A percentile compares a stretch with the other conserved stretches of the same genome.
These are phyloP conservation scores for Ophiocordyceps sinensis DNA, from an alignment of 2,329 filamentous ascomycete species.

Conservation along the genomic window DNA sequence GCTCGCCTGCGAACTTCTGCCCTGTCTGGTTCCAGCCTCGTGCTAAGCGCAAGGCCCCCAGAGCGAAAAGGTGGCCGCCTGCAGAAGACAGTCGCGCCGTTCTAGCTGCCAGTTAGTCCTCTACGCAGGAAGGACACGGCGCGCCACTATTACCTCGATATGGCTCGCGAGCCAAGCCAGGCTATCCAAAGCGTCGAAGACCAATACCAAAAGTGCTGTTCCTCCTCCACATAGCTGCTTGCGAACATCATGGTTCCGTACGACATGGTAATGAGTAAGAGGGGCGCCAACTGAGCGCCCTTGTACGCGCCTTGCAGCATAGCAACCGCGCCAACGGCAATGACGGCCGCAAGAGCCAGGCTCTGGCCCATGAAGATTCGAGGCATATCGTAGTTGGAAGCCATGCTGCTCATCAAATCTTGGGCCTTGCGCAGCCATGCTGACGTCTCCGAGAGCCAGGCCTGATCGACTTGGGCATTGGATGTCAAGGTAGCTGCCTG, in stretches of 20 bases:
- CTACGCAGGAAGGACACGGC: neutral
- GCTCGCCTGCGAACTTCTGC: slow-evolving; percentile 84
- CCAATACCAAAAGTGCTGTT: slow-evolving; percentile 99
- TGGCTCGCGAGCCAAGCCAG: slow-evolving; percentile 33
- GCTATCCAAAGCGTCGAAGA: slow-evolving; percentile 54
- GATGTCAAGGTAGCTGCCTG: slow-evolving; percentile 10
- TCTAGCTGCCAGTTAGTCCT: slow-evolving; percentile 8
- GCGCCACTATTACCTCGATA: slow-evolving; percentile 19
- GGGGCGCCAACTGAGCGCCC: slow-evolving; percentile 18
- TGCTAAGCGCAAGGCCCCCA: slow-evolving; percentile 50
- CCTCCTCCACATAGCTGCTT: slow-evolving; percentile 94
- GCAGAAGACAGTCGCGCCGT: slow-evolving; percentile 12
- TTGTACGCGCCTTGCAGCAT: slow-evolving; percentile 4
- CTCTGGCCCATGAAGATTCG: slow-evolving; percentile 37
- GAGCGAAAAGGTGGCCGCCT: slow-evolving; percentile 27
- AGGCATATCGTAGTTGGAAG: slow-evolving; percentile 76
- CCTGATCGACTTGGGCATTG: slow-evolving; percentile 15
- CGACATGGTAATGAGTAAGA: slow-evolving; percentile 37
- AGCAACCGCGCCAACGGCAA: slow-evolving; percentile 5
- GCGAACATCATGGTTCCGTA: slow-evolving; percentile 94
- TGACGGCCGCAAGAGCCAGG: slow-evolving; percentile 18
- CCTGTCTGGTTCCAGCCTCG: slow-evolving; percentile 93
- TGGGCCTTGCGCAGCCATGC: slow-evolving; percentile 61
- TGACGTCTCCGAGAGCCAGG: slow-evolving; percentile 28
- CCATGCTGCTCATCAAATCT: slow-evolving; percentile 69